Evolutionary conservation across 805 yeast genomes (phyloP).

Genomic region (Kazachstania psychrophila): DNA sequence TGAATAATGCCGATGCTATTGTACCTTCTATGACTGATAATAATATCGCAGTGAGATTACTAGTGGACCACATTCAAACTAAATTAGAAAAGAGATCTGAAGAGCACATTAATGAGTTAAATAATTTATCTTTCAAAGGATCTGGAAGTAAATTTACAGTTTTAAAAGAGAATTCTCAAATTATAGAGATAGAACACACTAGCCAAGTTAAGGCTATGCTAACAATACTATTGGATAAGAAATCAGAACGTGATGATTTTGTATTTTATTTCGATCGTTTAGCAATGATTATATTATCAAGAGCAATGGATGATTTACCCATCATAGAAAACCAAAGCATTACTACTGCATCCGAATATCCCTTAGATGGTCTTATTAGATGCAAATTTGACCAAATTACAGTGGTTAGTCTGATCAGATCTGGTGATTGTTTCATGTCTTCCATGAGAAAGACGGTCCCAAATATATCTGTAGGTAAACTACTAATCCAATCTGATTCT

Average conservation of each 20-base stretch:
- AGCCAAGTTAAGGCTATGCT: constrained; percentile 67
- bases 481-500: constrained; percentile 80
- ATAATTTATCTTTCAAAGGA: constrained; percentile 33
- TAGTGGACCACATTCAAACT: constrained; percentile 69
- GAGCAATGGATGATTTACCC: constrained; percentile 52
- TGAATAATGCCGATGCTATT: constrained; percentile 72
- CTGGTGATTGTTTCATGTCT: constrained; percentile 87
- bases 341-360: constrained; percentile 35
- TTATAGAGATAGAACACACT: constrained; percentile 33
- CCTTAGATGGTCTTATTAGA: constrained; percentile 20
- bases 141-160: constrained; percentile 4
- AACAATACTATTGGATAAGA: constrained; percentile 52
- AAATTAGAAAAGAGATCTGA: constrained; percentile 58
- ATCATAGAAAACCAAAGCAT: constrained; percentile 32
- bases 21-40: constrained; percentile 90
- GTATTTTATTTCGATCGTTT: constrained; percentile 79
- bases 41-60: constrained; percentile 64
- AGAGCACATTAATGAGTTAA: constrained; percentile 56
- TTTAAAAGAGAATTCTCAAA: constrained; percentile 13
- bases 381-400: constrained; percentile 40
- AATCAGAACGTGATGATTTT: constrained; percentile 62
- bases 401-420: constrained; percentile 74
- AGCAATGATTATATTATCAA: constrained; percentile 58
- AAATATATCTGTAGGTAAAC: constrained; percentile 68
- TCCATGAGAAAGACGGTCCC: constrained; percentile 72